Conservation (phyloP, 805 yeast species). For the Candida golubevii region DNA sequence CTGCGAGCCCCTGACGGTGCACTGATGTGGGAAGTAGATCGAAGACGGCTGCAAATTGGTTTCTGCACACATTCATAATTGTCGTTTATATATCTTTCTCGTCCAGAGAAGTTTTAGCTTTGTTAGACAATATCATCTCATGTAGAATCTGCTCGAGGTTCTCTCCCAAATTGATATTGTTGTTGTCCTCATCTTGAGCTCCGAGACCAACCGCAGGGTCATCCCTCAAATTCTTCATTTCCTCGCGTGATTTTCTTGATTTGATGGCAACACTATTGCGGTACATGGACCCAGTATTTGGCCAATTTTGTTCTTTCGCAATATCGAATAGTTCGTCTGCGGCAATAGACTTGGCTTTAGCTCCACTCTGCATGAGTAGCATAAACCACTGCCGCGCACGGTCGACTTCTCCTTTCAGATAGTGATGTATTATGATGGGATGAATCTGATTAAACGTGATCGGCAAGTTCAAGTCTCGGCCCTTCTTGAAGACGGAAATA, state of each 20-base stretch:
- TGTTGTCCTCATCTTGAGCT: not conserved
- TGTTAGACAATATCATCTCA: not conserved
- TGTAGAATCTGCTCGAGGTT: slow-evolving; percentile 6
- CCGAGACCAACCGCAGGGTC: slow-evolving; percentile 1
- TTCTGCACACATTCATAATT: too few relatives aligned
- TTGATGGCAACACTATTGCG: slow-evolving; percentile 21
- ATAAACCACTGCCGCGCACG: slow-evolving; percentile 37
- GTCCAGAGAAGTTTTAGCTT: too few relatives aligned
- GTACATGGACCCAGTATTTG: slow-evolving; percentile 30
- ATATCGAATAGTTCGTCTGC: slow-evolving; percentile 28
- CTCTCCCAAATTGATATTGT: slow-evolving; percentile 2
- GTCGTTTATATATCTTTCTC: too few relatives aligned
- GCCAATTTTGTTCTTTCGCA: slow-evolving; percentile 35
- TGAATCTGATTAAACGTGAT: slow-evolving; percentile 36
- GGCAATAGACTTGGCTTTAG: slow-evolving; percentile 24
- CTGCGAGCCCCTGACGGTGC: too few relatives aligned
- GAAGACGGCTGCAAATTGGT: too few relatives aligned
- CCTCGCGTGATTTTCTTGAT: slow-evolving; percentile 18
- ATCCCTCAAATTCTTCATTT: slow-evolving; percentile 3
- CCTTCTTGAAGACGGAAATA: slow-evolving; percentile 22
- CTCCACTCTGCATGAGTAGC: slow-evolving; percentile 29
- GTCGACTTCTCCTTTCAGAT: slow-evolving; percentile 24
- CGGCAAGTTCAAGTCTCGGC: slow-evolving; percentile 26
- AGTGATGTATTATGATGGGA: slow-evolving; percentile 37
- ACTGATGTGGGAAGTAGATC: too few relatives aligned